Base-by-base conservation (phyloP, 1,284 basidiomycete genomes). In the Chalciporus sp. region DNA sequence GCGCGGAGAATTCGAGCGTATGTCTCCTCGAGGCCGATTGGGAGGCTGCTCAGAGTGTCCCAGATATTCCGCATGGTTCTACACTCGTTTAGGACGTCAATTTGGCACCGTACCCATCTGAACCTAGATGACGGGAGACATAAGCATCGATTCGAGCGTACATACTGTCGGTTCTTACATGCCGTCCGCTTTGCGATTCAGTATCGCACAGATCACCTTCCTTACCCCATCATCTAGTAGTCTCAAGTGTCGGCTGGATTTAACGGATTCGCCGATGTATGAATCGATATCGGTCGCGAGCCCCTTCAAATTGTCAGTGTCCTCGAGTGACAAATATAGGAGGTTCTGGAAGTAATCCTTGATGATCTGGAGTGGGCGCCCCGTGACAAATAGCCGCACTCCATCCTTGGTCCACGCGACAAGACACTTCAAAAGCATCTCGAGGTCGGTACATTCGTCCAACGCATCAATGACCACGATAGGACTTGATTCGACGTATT, bases 21-120 rank as follows among this genome's bases (percentile, higher is more conserved):
- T 3, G 59, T 59, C 23, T 55, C 56, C 43, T 61, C 60, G n/a
- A 60, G 19, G 16, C 59, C 45, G 27, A 45, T 37, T 2, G 51
- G 59, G 14, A 58, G 59, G 17, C 31, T 51, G 11, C 45, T 10
- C 16, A 57, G 58, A 6, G 42, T 43, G 8, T 26, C 39, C 14
- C 43, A 43, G 28, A 60, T 42, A 10, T 57, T 42, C 1, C 37
- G 37, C 26, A 48, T 14, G 0, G 45, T 46, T 1, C 28, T 11
- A 37, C 47, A 53, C 4, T 41, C 33, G 2, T 58, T 40, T 5
- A 61, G 56, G 0, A 35, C 19, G 26, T 58, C 47, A 1, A 59
- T 49, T 27, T 58, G 58, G 12, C 58, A 53, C 11, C 58, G 54
- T 6, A 60, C 54, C 58, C 58, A 58, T n/a, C 53, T 49, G 40